Conservation (phyloP, 345 rosid species). For the Cardamine resedifolia region DNA sequence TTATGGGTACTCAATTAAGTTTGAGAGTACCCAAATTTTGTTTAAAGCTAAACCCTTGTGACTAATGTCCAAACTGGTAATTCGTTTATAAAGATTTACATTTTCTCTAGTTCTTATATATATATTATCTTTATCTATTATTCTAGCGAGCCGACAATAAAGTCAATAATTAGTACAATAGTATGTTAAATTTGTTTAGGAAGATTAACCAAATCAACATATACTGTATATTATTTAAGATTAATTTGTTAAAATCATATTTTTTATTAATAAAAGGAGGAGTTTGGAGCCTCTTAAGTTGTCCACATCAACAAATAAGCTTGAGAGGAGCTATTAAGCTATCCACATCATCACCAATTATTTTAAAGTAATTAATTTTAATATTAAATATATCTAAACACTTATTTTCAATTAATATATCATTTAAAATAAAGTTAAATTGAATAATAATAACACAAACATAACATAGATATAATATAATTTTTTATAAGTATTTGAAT, state of each 20-base stretch:
- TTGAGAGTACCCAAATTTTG: conserved; percentile 38
- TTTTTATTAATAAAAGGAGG: too few species aligned
- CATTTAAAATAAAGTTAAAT: too few species aligned
- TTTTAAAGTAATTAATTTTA: too few species aligned
- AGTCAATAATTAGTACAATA: background rate
- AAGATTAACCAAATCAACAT: conserved; percentile 3
- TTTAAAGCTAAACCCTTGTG: conserved; percentile 35
- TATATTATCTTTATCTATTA: background rate
- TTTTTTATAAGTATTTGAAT: too few species aligned
- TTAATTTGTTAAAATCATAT: background rate
- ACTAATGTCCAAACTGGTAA: conserved; percentile 30
- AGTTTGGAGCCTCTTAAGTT: too few species aligned
- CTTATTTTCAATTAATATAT: too few species aligned
- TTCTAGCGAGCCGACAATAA: conserved; percentile 15
- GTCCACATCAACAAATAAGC: too few species aligned
- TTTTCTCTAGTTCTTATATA: background rate
- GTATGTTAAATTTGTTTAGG: background rate
- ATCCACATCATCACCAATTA: too few species aligned
- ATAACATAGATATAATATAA: too few species aligned
- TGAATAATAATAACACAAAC: too few species aligned
- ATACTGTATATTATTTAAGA: background rate
- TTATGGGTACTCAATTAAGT: conserved; percentile 32
- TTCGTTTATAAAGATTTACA: conserved; percentile 16
- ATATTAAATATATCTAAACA: too few species aligned
- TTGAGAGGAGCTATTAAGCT: too few species aligned